Evolutionary conservation across 179 eudicot species (phyloP), one percentile per base, ranked within the genome.

Genomic region (Corrigiola litoralis): DNA sequence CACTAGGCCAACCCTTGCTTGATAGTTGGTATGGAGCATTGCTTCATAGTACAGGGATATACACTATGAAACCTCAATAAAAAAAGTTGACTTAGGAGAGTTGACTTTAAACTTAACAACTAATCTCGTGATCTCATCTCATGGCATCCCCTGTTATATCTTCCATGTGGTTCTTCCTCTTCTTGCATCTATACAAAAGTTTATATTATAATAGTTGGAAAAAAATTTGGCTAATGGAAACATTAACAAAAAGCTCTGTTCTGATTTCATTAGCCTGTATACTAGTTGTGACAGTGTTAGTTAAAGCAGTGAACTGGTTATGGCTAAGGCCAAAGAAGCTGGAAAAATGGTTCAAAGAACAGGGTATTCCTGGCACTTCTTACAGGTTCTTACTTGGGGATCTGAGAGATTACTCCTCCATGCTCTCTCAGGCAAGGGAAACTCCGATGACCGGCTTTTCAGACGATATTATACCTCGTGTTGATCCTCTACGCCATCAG

Each of bases 251-350:
- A 27, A 44, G 42, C 24, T 52, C 57, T 5, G 33, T 69, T 14
- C 20, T 68, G 6, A 27, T 52, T 7, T 28, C 62, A 40, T 4
- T 44, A 41, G 40, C 36, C 16, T 32, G 53, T 42, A 4, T 64
- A 44, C 3, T 75, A 7, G 23, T 67, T 1, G 56, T 58, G 2
- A 47, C 71, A 38, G 1, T 53, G 4, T 0, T 64, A 40, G 66
- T 69, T 66, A 82, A 59, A 57, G 74, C 56, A 36, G 41, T 78
- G 23, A 74, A 60, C 27, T 87, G 83, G 86, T 60, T 74, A 34
- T 83, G 86, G 90, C 11, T 85, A 9, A 76, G 66, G 37, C 90
- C 95, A 0, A 82, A 65, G 72, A 85, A 69, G 48, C 58, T 75
- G 4, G 90, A 85, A 34, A 83, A 40, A 51, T 52, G 51, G 62